Base-by-base conservation (phyloP, 1,284 basidiomycete genomes). In the Ustilago cynodontis region DNA sequence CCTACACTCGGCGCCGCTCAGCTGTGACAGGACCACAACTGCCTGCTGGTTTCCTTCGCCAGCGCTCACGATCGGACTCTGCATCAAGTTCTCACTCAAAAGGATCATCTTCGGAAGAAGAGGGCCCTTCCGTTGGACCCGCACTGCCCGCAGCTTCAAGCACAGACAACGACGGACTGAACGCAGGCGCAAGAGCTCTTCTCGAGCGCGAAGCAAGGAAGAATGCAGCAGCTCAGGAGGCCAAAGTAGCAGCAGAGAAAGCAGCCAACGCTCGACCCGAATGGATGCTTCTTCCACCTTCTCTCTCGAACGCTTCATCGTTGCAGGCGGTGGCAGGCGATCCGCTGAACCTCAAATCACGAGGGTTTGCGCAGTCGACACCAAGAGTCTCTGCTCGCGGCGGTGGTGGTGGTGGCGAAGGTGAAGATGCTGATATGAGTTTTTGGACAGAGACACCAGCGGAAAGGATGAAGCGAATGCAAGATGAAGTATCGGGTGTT, bases 381-480 rank as follows among this genome's bases (percentile, higher is more conserved):
- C 66, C 69, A 5, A 65, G 78, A 14, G 81, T 67, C 14, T 80
- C 55, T 37, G 76, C 65, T 5, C 64, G 65, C 4, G 47, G 52
- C 1, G 43, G 41, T 9, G 55, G 65, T 4, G 47, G 53, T 1
- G 45, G 41, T 5, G 55, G 63, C 16, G 53, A 8, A 9, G 61
- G 39, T 2, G 65, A 65, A 39, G 66, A 76, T 26, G 61, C 51
- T 2, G 75, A 82, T 26, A 71, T 59, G 53, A 77, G 70, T 11
- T 31, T 78, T 1, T 83, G 82, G 82, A 82, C 79, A 7, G 82
- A 83, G 57, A 82, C 77, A 20, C 80, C 80, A 2, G 71, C 77
- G 31, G 65, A 82, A 45, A 55, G 77, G 16, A 26, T 58, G 24
- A 56, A 78, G 53, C 70, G 82, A 2, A 65, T 81, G 59, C 68